Evolutionary conservation across 495 filamentous ascomycete genomes (phyloP).

Genomic region (Eremomyces bilateralis): DNA sequence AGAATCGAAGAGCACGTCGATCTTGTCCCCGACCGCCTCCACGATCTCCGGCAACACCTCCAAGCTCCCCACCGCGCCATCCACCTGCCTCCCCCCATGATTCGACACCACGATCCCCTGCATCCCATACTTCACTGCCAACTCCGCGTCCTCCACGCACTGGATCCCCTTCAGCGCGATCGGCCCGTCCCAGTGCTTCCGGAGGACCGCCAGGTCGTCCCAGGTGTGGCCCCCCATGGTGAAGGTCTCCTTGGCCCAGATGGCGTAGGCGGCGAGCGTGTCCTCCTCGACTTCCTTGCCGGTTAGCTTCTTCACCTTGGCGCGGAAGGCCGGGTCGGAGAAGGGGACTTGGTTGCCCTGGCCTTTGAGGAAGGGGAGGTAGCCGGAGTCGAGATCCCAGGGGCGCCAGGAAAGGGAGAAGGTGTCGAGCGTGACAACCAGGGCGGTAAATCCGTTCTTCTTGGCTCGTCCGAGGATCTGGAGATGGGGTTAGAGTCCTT

Average conservation of each 20-base stretch:
- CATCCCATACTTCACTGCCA: constrained; percentile 16
- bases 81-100: constrained; percentile 24
- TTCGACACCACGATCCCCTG: constrained; percentile 24
- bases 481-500: too few relatives aligned
- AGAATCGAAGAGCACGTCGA: constrained; percentile 14
- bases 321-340: constrained; percentile 41
- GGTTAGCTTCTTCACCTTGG: constrained; percentile 26
- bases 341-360: constrained; percentile 24
- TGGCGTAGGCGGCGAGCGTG: constrained; percentile 20
- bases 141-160: constrained; percentile 16
- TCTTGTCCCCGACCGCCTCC: constrained; percentile 17
- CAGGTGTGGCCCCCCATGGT: constrained; percentile 30
- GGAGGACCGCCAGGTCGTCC: constrained; percentile 26
- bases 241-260: constrained; percentile 30
- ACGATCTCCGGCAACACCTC: constrained; percentile 25
- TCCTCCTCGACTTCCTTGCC: constrained; percentile 28
- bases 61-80: constrained; percentile 23
- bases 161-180: constrained; percentile 24
- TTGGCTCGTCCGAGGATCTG: constrained; percentile 38
- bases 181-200: constrained; percentile 17
- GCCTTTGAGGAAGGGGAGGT: constrained; percentile 28
- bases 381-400: constrained; percentile 39
- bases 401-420: constrained; percentile 38
- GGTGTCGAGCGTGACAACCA: constrained; percentile 43
- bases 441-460: constrained; percentile 28